Evolutionary conservation across 2,329 filamentous ascomycete genomes (phyloP), one percentile per base, ranked within the genome.

Genomic region (Phyllosticta citriasiana): DNA sequence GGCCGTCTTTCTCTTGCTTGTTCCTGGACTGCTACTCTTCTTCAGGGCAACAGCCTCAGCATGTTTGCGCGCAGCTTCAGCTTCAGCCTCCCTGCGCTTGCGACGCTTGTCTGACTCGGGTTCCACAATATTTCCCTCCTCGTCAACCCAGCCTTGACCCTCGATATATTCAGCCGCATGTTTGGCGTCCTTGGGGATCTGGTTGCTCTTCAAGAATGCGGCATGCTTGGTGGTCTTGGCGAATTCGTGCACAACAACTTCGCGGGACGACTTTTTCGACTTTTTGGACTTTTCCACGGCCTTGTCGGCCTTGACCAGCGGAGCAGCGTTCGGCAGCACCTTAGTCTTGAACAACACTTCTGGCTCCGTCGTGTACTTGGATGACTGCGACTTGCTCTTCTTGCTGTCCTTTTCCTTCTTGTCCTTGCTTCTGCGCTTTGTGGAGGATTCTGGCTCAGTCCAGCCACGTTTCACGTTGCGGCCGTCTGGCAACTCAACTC

Each of bases 381-480:
- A 91, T 68, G 85, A 86, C 71, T 82, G 84, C 67, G 79, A 78
- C 62, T 79, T 77, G 66, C 85, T 81, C 62, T 82, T 80, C 57
- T 84, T 80, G 59, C 80, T 79, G 64, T 78, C 76, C 58, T 80
- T 79, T 30, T 79, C 76, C 60, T 76, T 73, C 59, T 78, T 79
- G 62, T 80, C 78, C 53, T 81, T 74, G 63, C 72, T 73, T 64
- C 75, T 78, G 51, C 71, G 71, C 60, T 75, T 75, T 4, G 72
- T 71, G 66, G 78, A 79, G 67, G 72, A 77, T 66, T 57, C 77
- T 1, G 86, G 80, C 64, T 91, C 88, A 0, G 89, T 93, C 92
- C 92, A 96, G 4, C 91, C 92, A 63, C 92, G 82, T 79, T 94
- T 95, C 63, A 97, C 86, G 69, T 89, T 89, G 66, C 92, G 84